Evolutionary conservation across 2,329 filamentous ascomycete species (phyloP), one percentile per base, ranked within the genome.

Genomic region (Aspergillus felis): DNA sequence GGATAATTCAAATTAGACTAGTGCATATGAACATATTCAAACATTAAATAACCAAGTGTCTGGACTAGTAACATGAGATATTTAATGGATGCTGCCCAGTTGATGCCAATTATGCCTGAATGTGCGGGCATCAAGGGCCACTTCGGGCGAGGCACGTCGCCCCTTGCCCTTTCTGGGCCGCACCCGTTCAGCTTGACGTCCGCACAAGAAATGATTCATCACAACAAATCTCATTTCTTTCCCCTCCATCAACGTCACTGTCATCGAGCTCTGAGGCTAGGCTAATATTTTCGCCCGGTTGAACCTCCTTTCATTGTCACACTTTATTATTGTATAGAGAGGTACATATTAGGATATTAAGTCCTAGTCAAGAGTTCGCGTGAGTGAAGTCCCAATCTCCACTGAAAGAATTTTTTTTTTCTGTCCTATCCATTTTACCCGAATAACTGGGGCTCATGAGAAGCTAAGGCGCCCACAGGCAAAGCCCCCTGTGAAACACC

Each of bases 201-300:
- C 51, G 42, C 27, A 32, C 51, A 44, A 51, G 53, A 49, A 8
- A 10, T 47, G 20, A 47, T 20, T 20, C 41, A 20, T 47, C 22
- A 47, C 10, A 22, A 47, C n/a, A 20, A 24, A 4, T 20, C 17
- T 28, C 44, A 29, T 24, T 24, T 25, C 28, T 17, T 54, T 53
- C 29, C 54, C 60, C 66, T 67, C 66, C 54, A 52, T 63, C 59
- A 67, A 63, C 62, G 65, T 67, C 46, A 24, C 32, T 51, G 22
- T 24, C 50, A 51, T 20, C 51, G 14, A 35, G 32, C 35, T 14
- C 46, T 54, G 24, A 14, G 24, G 6, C 5, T 41, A 5, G 10
- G 17, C 22, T 38, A 7, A 17, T 38, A 5, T 12, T 38, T 48
- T 51, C 35, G 38, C 27, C 22, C 28, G 28, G 29, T 32, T 48